Percentiles rank a stretch among this genome's conserved stretches.
Evolutionary conservation across 306 rosid species (phyloP).

Genomic region (Vachellia collinsii): DNA sequence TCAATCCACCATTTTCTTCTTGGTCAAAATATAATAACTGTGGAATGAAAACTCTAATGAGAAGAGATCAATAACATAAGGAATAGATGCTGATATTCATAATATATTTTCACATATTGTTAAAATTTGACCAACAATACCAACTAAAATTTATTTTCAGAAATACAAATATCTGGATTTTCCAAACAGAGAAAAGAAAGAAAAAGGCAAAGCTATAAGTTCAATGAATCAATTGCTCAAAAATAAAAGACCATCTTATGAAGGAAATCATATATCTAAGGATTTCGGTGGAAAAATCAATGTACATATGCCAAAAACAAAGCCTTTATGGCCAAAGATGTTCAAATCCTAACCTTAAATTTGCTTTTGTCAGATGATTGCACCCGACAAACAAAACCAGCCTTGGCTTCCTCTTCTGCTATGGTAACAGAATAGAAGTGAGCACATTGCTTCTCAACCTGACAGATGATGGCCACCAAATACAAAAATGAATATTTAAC

Average conservation of each 20-base stretch:
- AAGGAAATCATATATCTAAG: conserved; percentile 7
- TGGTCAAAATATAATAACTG: conserved; percentile 90
- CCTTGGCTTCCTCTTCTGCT: conserved; percentile 77
- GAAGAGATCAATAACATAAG: conserved; percentile 17
- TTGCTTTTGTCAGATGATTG: conserved; percentile 94
- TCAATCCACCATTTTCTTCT: conserved; percentile 83
- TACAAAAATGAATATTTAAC: conserved; percentile 11
- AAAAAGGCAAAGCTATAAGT: not conserved
- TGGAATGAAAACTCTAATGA: conserved; percentile 14
- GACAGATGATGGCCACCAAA: conserved; percentile 38
- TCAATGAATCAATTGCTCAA: not conserved
- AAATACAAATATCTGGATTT: not conserved
- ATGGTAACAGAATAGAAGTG: conserved; percentile 88
- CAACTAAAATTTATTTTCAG: not conserved
- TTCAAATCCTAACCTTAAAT: conserved; percentile 72
- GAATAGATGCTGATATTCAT: not conserved
- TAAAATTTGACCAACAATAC: conserved; percentile 10
- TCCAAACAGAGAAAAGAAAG: not conserved
- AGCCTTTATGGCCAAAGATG: conserved; percentile 23
- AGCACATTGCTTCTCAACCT: conserved; percentile 99
- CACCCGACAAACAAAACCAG: conserved; percentile 97
- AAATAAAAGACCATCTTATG: not conserved
- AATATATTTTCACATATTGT: not conserved
- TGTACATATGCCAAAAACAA: conserved; percentile 7
- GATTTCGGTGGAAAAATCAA: not conserved